Base-by-base conservation (phyloP, 2,329 filamentous ascomycete species). In the Xylaria multiplex region DNA sequence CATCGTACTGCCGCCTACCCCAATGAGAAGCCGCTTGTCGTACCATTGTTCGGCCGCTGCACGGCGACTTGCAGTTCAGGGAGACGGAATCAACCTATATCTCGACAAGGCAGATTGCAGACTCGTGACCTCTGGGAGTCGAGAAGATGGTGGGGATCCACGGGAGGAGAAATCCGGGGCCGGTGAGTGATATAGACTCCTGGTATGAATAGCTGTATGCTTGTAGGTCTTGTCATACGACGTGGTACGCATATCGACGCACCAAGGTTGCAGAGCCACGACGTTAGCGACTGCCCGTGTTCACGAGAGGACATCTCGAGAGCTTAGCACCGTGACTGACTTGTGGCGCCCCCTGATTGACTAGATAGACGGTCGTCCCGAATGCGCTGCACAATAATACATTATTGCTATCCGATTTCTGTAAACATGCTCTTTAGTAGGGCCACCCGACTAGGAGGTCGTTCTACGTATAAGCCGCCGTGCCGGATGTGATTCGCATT, bases 271-370 rank as follows among this genome's bases (percentile, higher is more conserved):
- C 42, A 67, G 45, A 60, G 46, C 40, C 56, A 67, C 65, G 32
- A 43, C 48, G 24, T 54, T 46, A 54, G 49, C 48, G 46, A 52
- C 49, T n/a, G 59, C 27, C 48, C 59, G 35, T 30, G 49, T 54
- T 45, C 4, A 61, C 56, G 45, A 49, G 37, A 55, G 30, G 37
- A 27, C 53, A 55, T 55, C 37, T 57, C 24, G 6, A 63, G n/a
- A 43, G 13, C 52, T 48, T 16, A 55, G 32, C 46, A 22, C 37
- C 32, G 35, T 27, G 46, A 43, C 19, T 35, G 58, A 59, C 42
- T 65, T 65, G 62, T 65, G 62, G 62, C 65, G 43, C 19, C 50
- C 11, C 57, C 62, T 65, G 57, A 67, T 65, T 68, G 65, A 61
- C 27, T 55, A 50, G n/a, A 43, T 55, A 50, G n/a, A 43, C 45